Percentiles rank a stretch among this genome's conserved stretches.
phyloP scores from a whole-genome alignment of 2,329 filamentous ascomycete species.

The Sclerotinia spermophila region DNA sequence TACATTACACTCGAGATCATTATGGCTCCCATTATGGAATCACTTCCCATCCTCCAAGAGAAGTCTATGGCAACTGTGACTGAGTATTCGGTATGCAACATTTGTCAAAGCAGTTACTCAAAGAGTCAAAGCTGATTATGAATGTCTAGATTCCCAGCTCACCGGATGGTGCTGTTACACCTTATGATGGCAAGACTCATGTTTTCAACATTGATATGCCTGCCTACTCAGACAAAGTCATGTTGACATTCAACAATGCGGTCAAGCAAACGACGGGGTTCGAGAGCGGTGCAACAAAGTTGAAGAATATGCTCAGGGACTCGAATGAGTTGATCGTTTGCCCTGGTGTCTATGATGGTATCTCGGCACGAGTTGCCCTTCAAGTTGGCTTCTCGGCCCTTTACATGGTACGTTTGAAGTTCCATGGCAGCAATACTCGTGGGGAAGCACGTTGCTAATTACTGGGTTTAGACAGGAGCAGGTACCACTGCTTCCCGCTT shows the following conservation, averaged over 20 bases:
- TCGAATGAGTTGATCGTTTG: conserved; percentile 18
- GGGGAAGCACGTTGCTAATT: neutral
- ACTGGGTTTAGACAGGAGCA: conserved; percentile 37
- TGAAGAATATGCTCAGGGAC: conserved; percentile 16
- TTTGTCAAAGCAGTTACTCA: neutral
- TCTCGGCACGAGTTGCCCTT: conserved; percentile 61
- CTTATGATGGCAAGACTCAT: conserved; percentile 9
- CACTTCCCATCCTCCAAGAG: conserved; percentile 6
- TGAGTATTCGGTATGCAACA: conserved; percentile 1
- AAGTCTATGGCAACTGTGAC: neutral
- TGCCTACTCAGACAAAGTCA: conserved; percentile 15
- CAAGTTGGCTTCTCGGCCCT: conserved; percentile 58
- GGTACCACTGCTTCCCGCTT: conserved; percentile 48
- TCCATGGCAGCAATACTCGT: neutral
- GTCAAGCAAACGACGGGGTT: conserved; percentile 5
- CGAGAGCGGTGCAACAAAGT: conserved; percentile 16
- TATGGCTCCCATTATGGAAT: conserved; percentile 14
- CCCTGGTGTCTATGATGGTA: conserved; percentile 67
- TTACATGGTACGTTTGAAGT: conserved; percentile 56
- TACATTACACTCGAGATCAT: conserved; percentile 3
- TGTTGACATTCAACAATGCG: conserved; percentile 6
- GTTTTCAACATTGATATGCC: conserved; percentile 13
- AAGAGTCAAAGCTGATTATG: conserved; percentile 3
- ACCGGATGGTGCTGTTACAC: neutral
- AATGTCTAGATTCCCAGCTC: neutral